Evolutionary conservation across 805 yeast species (phyloP).

Genomic region (Schwanniomyces sp.): DNA sequence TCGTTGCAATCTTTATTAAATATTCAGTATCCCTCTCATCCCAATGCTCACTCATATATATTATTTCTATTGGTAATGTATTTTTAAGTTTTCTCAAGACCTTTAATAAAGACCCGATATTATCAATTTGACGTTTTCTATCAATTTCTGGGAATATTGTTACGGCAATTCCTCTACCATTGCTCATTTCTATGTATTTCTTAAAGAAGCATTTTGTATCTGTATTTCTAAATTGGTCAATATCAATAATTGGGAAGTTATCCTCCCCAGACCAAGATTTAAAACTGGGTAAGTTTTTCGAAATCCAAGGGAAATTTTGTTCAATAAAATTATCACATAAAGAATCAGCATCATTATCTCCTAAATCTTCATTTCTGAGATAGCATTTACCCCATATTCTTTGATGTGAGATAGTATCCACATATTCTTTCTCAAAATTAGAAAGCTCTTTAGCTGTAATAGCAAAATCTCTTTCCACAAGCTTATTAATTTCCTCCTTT

Average conservation of each 20-base stretch:
- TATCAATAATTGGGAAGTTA: constrained; percentile 11
- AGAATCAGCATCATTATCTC: neutral
- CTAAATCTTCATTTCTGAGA: constrained; percentile 4
- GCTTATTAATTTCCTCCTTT: constrained; percentile 9
- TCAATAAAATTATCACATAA: constrained; percentile 13
- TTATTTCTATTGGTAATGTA: constrained; percentile 29
- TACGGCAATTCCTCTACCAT: constrained; percentile 33
- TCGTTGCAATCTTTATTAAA: constrained; percentile 14
- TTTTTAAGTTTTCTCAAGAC: constrained; percentile 27
- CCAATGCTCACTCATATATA: constrained; percentile 12
- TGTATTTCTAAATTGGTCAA: neutral
- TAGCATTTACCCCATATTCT: constrained; percentile 28
- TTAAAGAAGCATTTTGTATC: constrained; percentile 12
- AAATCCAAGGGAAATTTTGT: constrained; percentile 31
- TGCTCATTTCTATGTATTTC: constrained; percentile 10
- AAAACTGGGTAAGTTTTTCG: constrained; percentile 20
- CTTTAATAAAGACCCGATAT: constrained; percentile 19
- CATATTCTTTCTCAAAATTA: constrained; percentile 15
- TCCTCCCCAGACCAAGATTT: constrained; percentile 13
- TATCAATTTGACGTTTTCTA: constrained; percentile 13
- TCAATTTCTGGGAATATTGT: constrained; percentile 19
- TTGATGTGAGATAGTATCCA: constrained; percentile 18
- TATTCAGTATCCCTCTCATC: constrained; percentile 9
- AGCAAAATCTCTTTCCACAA: constrained; percentile 10
- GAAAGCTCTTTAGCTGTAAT: constrained; percentile 6